phyloP scores from a whole-genome alignment of 257 asterid genomes.

The Hygrophila difformis region DNA sequence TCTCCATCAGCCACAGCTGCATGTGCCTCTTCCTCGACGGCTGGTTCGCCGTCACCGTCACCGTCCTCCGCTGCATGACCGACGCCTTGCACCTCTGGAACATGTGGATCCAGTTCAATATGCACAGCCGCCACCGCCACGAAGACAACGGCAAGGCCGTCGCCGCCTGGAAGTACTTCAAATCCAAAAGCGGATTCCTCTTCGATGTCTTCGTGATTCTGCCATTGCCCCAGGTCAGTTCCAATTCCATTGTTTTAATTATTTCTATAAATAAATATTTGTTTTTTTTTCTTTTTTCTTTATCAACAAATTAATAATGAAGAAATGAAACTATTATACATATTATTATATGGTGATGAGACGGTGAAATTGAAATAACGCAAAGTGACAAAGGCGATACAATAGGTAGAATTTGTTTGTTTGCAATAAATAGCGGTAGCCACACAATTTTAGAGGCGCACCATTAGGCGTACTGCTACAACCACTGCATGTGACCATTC shows the following conservation, averaged over 20 bases:
- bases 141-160: neutral
- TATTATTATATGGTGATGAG: too few relatives aligned
- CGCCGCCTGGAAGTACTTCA: slow-evolving; percentile 2
- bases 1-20: slow-evolving; percentile 70
- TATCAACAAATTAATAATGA: too few relatives aligned
- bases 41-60: slow-evolving; percentile 78
- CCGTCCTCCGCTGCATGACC: slow-evolving; percentile 78
- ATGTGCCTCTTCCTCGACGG: slow-evolving; percentile 87
- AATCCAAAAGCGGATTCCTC: slow-evolving; percentile 49
- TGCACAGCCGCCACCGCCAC: neutral
- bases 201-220: slow-evolving; percentile 88
- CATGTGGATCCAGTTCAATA: slow-evolving; percentile 77
- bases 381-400: too few relatives aligned
- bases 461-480: too few relatives aligned
- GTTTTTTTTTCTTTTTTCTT: too few relatives aligned
- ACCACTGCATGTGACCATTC: too few relatives aligned
- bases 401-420: too few relatives aligned
- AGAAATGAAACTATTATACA: too few relatives aligned
- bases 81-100: slow-evolving; percentile 77
- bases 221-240: slow-evolving; percentile 81
- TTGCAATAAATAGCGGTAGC: too few relatives aligned
- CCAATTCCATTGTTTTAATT: neutral
- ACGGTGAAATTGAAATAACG: too few relatives aligned
- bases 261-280: too few relatives aligned
- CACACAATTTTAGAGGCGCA: too few relatives aligned